Conservation (phyloP, 1,284 basidiomycete species). For the Austroboletus olivaceoglutinosus region DNA sequence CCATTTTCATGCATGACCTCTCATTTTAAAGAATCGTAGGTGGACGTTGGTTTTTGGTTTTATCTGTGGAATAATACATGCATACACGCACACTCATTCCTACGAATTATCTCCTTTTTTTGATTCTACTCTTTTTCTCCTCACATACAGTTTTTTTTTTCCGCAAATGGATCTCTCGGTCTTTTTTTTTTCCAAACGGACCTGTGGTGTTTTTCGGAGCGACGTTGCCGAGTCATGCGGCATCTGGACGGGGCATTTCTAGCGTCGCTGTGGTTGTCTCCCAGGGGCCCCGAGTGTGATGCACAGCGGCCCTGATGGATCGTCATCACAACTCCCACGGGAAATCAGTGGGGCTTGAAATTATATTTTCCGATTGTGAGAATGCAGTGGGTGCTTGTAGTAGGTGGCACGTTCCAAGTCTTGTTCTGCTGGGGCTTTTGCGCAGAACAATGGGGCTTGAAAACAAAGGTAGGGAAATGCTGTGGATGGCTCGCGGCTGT, state of each 20-base stretch:
- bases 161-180: conserved; percentile 20
- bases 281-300: background rate
- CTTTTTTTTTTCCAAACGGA: conserved; percentile 3
- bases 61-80: conserved; percentile 23
- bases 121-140: background rate
- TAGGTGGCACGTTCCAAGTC: background rate
- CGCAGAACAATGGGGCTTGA: conserved; percentile 3
- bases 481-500: conserved; percentile 7
- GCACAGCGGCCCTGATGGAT: background rate
- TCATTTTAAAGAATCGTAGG: conserved; percentile 14
- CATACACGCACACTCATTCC: conserved; percentile 17
- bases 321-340: too few species aligned
- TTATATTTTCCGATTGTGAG: conserved; percentile 15
- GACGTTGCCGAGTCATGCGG: background rate
- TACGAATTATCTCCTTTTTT: conserved; percentile 12
- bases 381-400: background rate
- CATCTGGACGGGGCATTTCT: too few species aligned
- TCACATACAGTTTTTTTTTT: background rate
- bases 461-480: conserved; percentile 11
- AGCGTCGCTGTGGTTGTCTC: too few species aligned
- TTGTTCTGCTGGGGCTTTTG: conserved; percentile 13
- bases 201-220: background rate
- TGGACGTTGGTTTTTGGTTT: conserved; percentile 13
- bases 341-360: background rate
- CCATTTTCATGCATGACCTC: conserved; percentile 6